These are phyloP conservation scores for Pyricularia sp. DNA, from an alignment of 2,329 filamentous ascomycete genomes.

Conservation along the genomic window DNA sequence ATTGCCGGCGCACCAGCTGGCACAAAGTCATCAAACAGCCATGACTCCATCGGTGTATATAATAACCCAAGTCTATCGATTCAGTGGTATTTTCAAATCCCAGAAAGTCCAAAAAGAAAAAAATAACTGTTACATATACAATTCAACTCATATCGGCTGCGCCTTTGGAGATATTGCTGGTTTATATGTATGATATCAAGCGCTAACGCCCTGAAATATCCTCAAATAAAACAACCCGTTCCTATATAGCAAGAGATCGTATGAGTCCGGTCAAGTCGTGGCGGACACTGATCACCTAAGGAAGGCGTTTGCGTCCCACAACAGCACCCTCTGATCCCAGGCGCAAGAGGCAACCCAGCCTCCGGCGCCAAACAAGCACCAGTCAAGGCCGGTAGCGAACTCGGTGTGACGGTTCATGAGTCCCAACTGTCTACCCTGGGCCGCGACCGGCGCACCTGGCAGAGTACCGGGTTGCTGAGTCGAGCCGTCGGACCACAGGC, in stretches of 20 bases:
- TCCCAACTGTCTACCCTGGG: constrained; percentile 52
- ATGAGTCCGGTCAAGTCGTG: neutral
- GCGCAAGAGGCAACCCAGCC: constrained; percentile 93
- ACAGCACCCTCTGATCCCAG: constrained; percentile 84
- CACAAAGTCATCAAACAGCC: neutral
- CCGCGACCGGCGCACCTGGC: constrained; percentile 4
- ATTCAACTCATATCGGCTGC: neutral
- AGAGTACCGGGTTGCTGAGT: constrained; percentile 21
- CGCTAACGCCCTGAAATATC: neutral
- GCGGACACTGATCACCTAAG: constrained; percentile 14
- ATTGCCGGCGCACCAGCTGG: neutral
- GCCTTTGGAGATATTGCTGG: neutral
- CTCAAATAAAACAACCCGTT: neutral
- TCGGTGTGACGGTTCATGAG: constrained; percentile 91
- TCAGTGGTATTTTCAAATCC: neutral
- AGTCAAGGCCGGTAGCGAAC: constrained; percentile 93
- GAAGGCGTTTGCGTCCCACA: constrained; percentile 74
- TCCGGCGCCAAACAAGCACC: constrained; percentile 92
- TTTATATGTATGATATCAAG: neutral
- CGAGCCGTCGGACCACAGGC: constrained; percentile 78
- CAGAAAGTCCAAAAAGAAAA: neutral
- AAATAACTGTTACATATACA: neutral
- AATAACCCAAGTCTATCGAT: neutral
- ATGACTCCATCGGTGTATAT: neutral
- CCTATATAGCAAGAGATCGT: neutral